Evolutionary conservation across 306 rosid genomes (phyloP).

Genomic region (Cercis canadensis): DNA sequence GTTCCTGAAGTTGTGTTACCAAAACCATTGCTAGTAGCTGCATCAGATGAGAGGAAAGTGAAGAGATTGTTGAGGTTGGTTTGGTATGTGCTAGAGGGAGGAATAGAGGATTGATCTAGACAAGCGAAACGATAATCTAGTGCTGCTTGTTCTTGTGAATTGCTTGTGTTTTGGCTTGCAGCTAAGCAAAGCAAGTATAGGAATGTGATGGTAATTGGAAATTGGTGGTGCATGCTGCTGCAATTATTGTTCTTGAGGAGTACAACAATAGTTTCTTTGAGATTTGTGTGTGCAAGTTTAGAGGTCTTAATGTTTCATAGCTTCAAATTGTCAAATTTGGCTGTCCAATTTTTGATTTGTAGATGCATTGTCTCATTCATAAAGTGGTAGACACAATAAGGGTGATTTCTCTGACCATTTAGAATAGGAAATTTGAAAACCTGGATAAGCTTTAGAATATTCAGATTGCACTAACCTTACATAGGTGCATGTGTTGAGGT

Average conservation of each 20-base stretch:
- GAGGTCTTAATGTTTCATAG: background rate
- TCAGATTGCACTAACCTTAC: no score
- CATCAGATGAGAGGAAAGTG: conserved; percentile 39
- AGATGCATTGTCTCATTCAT: background rate
- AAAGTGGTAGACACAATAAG: background rate
- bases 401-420: conserved; percentile 3
- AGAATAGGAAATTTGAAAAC: background rate
- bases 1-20: conserved; percentile 37
- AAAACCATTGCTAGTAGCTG: conserved; percentile 48
- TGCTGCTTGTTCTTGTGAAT: background rate
- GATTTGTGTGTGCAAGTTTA: background rate
- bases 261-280: background rate
- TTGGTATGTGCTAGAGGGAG: conserved; percentile 43
- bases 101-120: conserved; percentile 40
- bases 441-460: background rate
- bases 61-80: conserved; percentile 43
- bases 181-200: conserved; percentile 16
- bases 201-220: background rate
- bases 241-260: no score
- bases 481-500: background rate
- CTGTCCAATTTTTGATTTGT: no score
- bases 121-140: conserved; percentile 50
- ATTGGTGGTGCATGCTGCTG: background rate
- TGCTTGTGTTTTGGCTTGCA: conserved; percentile 26
- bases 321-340: no score